Conservation (phyloP, 1,284 basidiomycete species). For the Ceratobasidium sp. region DNA sequence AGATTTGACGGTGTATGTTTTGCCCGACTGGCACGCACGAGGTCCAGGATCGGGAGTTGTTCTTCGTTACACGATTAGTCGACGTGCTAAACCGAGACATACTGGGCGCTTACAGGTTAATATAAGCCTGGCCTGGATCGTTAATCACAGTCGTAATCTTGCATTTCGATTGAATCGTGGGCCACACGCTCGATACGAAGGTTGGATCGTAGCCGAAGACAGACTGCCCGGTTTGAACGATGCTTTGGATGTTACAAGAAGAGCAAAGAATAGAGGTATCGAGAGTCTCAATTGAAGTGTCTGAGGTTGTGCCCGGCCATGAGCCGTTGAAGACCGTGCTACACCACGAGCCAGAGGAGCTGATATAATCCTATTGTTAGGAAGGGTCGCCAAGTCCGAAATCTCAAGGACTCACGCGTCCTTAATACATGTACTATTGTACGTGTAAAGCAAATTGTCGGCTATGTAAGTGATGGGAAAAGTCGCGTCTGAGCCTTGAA, state of each 20-base stretch:
- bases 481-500: constrained; percentile 18
- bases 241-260: constrained; percentile 7
- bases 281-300: constrained; percentile 5
- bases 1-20: constrained; percentile 24
- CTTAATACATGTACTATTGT: constrained; percentile 15
- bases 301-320: constrained; percentile 14
- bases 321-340: neutral
- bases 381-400: too few species aligned
- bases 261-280: constrained; percentile 10
- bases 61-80: neutral
- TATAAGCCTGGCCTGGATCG: constrained; percentile 18
- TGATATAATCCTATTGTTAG: neutral
- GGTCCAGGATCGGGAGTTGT: constrained; percentile 8
- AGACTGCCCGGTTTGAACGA: constrained; percentile 7
- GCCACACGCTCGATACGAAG: constrained; percentile 5
- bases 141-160: constrained; percentile 15
- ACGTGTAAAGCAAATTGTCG: constrained; percentile 19
- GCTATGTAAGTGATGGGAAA: constrained; percentile 18
- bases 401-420: neutral
- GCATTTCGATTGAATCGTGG: constrained; percentile 21
- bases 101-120: constrained; percentile 1
- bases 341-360: constrained; percentile 3
- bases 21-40: constrained; percentile 5
- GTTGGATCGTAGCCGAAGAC: constrained; percentile 23
- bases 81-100: neutral